These are phyloP conservation scores for Phytophthora parvispora DNA, from an alignment of 352 stramenopile species.

Conservation along the genomic window DNA sequence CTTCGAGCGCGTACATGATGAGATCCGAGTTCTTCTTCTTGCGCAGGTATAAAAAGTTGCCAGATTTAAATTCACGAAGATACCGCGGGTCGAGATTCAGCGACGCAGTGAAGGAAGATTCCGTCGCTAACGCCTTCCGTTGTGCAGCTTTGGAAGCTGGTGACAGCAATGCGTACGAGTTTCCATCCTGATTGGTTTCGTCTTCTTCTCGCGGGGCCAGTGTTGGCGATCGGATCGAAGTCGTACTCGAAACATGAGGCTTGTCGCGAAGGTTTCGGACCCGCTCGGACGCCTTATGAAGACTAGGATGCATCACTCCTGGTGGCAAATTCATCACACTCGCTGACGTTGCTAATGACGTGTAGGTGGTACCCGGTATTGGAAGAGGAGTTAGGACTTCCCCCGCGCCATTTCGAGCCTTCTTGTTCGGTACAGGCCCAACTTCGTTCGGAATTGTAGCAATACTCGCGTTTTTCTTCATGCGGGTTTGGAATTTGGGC, in stretches of 20 bases:
- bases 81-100: conserved; percentile 82
- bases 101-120: conserved; percentile 79
- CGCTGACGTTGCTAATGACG: conserved; percentile 27
- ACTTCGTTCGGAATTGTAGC: conserved; percentile 29
- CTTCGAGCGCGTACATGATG: conserved; percentile 87
- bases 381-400: background rate
- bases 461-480: conserved; percentile 63
- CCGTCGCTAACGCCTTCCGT: conserved; percentile 26
- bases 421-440: background rate
- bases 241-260: conserved; percentile 14
- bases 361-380: background rate
- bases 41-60: conserved; percentile 88
- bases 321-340: conserved; percentile 42
- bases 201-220: conserved; percentile 32
- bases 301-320: conserved; percentile 59
- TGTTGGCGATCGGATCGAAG: conserved; percentile 13
- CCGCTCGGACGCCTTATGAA: conserved; percentile 69
- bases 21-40: conserved; percentile 73
- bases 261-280: conserved; percentile 61
- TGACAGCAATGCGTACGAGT: conserved; percentile 25
- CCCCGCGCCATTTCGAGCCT: background rate
- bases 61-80: conserved; percentile 76
- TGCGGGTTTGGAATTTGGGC: conserved; percentile 49
- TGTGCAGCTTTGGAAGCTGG: conserved; percentile 41
- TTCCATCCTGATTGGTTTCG: conserved; percentile 19